These are phyloP conservation scores for Lactarius psammicola DNA, from an alignment of 768 basidiomycete species.

Conservation along the genomic window DNA sequence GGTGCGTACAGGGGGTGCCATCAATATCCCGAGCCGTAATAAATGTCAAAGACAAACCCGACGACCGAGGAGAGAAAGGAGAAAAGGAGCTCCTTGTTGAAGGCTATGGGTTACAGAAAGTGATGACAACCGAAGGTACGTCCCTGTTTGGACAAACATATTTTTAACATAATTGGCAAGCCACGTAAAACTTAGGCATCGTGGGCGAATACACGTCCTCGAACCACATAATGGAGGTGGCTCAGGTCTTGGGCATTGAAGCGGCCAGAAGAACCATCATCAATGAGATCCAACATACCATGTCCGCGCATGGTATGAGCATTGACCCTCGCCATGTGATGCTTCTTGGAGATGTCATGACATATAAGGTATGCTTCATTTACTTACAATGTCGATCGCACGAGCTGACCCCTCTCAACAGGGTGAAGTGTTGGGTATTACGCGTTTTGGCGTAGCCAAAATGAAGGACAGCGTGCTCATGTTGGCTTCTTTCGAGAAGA, in stretches of 20 bases:
- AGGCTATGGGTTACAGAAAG: constrained; percentile 93
- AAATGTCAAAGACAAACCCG: constrained; percentile 89
- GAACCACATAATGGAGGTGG: constrained; percentile 96
- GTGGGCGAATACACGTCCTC: constrained; percentile 89
- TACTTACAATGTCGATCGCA: not conserved
- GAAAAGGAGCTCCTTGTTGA: constrained; percentile 94
- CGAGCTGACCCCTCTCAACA: constrained; percentile 36
- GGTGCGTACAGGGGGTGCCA: constrained; percentile 65
- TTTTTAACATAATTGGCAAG: not conserved
- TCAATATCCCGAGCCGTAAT: constrained; percentile 92
- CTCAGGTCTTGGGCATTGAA: constrained; percentile 95
- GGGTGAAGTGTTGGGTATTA: constrained; percentile 98
- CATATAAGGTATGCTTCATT: constrained; percentile 72
- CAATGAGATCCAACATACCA: constrained; percentile 96
- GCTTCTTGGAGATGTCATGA: constrained; percentile 98
- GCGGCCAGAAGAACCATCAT: constrained; percentile 93
- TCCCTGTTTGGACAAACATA: constrained; percentile 14
- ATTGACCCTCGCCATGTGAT: constrained; percentile 99
- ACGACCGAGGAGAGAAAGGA: constrained; percentile 73
- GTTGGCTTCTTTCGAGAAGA: constrained; percentile 99
- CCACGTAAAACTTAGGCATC: constrained; percentile 56
- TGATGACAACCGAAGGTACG: constrained; percentile 94
- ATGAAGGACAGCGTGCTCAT: constrained; percentile 99
- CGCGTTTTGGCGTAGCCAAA: constrained; percentile 97
- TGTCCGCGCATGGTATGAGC: constrained; percentile 96